Evolutionary conservation across 257 asterid genomes (phyloP).

Genomic region (Solanum tacnaense): DNA sequence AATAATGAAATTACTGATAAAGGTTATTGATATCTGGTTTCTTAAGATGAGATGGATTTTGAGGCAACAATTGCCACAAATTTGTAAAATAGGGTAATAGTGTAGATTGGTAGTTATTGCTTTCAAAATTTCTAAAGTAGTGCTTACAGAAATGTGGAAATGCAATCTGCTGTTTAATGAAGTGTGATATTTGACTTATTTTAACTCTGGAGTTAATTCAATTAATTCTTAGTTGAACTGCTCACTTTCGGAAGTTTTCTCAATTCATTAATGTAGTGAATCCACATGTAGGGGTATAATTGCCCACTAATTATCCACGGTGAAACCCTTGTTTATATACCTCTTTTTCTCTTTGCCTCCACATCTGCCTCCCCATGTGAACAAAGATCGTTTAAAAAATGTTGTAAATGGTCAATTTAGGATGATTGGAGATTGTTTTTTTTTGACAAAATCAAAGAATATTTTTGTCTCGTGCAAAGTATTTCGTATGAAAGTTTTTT

Average conservation of each 20-base stretch:
- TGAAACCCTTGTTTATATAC: not conserved
- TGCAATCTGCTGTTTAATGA: not conserved
- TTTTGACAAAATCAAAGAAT: not conserved
- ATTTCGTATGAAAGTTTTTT: not conserved
- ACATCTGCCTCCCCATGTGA: not conserved
- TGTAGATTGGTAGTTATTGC: not conserved
- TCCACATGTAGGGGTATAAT: not conserved
- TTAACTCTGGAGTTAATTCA: not conserved
- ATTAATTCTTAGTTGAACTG: not conserved
- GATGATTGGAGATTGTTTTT: not conserved
- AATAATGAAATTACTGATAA: not conserved
- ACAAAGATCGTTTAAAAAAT: not conserved
- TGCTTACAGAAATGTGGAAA: not conserved
- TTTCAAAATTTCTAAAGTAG: not conserved
- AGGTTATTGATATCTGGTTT: not conserved
- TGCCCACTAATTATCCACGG: not conserved
- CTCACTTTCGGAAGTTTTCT: not conserved
- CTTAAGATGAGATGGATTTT: not conserved
- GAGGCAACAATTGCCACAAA: not conserved
- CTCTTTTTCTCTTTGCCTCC: not conserved
- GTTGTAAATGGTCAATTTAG: not conserved
- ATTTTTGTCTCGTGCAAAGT: not conserved
- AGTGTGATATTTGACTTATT: not conserved
- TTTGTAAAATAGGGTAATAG: not conserved
- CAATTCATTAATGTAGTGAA: not conserved